Evolutionary conservation across 257 asterid genomes (phyloP).

Genomic region (Solanum neorickii): DNA sequence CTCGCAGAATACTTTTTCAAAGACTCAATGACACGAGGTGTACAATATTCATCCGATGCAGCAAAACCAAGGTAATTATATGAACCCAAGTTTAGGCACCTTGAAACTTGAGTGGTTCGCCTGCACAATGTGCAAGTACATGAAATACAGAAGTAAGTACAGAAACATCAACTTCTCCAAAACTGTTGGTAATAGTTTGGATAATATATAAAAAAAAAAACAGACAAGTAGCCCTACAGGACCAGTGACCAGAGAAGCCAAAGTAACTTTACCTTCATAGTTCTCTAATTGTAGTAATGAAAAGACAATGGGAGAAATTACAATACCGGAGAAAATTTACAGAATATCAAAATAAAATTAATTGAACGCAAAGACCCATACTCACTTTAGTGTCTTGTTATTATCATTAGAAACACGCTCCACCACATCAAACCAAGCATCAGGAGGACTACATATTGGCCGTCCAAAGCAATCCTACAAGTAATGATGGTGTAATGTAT

Average conservation of each 20-base stretch:
- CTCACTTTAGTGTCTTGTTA: slow-evolving; percentile 85
- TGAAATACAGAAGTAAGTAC: background rate
- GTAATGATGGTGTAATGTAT: background rate
- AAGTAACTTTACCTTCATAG: background rate
- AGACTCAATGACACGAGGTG: slow-evolving; percentile 88
- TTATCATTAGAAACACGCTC: slow-evolving; percentile 88
- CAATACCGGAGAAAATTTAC: background rate
- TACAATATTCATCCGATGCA: slow-evolving; percentile 95
- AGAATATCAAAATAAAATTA: background rate
- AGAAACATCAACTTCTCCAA: background rate
- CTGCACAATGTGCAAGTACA: slow-evolving; percentile 25
- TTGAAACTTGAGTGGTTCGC: slow-evolving; percentile 52
- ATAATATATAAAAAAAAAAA: background rate
- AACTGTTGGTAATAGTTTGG: background rate
- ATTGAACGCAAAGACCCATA: background rate
- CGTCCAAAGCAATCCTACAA: slow-evolving; percentile 93
- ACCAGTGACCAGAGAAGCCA: background rate
- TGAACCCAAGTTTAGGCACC: slow-evolving; percentile 96
- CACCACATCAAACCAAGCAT: slow-evolving; percentile 99
- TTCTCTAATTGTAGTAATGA: background rate
- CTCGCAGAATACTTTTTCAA: slow-evolving; percentile 70
- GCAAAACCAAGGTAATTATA: slow-evolving; percentile 98
- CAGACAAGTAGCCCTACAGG: background rate
- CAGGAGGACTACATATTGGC: slow-evolving; percentile 97
- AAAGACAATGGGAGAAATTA: background rate